Conservation (phyloP, 2,329 filamentous ascomycete species). For the Hypomyces rosellus region DNA sequence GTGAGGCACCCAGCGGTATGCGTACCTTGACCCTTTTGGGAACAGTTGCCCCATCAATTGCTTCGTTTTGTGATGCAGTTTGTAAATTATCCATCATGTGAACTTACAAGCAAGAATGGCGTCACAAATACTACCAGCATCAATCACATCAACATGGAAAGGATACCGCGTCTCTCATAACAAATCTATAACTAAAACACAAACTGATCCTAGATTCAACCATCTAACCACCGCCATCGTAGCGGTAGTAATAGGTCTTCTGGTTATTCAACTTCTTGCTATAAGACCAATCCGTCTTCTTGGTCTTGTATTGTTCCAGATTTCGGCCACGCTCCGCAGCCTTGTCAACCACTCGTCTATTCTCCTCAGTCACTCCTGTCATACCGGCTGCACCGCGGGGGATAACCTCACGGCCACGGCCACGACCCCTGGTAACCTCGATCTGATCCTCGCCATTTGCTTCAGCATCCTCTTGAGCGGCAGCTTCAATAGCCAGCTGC, state of each 20-base stretch:
- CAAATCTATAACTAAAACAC: neutral
- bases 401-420: constrained; percentile 49
- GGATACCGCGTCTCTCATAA: neutral
- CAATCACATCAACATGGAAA: too few relatives aligned
- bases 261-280: constrained; percentile 73
- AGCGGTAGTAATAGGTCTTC: constrained; percentile 51
- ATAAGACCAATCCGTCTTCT: constrained; percentile 61
- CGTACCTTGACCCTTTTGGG: too few relatives aligned
- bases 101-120: too few relatives aligned
- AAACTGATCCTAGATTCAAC: neutral
- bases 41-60: too few relatives aligned
- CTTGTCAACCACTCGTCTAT: constrained; percentile 61
- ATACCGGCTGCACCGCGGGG: constrained; percentile 71
- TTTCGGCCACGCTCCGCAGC: constrained; percentile 65
- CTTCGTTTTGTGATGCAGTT: too few relatives aligned
- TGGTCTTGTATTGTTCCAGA: constrained; percentile 54
- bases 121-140: too few relatives aligned
- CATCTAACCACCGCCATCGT: constrained; percentile 36
- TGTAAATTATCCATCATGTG: too few relatives aligned
- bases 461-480: constrained; percentile 28
- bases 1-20: too few relatives aligned
- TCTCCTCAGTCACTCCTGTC: constrained; percentile 67
- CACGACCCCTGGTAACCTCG: constrained; percentile 24
- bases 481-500: constrained; percentile 54
- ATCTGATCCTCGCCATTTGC: constrained; percentile 28